Conservation (phyloP, 306 rosid genomes). For the Trichosanthes truncata region DNA sequence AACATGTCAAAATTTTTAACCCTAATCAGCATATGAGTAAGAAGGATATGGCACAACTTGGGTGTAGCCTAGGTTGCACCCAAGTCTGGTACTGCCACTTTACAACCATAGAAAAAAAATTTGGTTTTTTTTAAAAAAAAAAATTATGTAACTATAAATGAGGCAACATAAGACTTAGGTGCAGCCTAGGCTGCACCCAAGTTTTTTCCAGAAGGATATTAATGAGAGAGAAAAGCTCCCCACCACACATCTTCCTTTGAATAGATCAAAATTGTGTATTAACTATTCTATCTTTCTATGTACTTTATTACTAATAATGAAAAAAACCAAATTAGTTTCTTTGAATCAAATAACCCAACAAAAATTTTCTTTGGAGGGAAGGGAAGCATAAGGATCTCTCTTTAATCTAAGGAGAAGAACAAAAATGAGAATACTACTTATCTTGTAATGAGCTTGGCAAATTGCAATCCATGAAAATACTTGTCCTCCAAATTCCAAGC, state of each 20-base stretch:
- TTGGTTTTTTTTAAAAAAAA: too few relatives aligned
- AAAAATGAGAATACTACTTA: not conserved
- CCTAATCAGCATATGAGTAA: not conserved
- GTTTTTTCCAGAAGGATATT: not conserved
- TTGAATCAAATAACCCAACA: not conserved
- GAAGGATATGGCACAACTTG: too few relatives aligned
- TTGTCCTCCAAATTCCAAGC: too few relatives aligned
- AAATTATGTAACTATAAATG: too few relatives aligned
- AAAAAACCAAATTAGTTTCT: not conserved
- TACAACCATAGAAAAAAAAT: too few relatives aligned
- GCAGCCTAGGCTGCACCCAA: too few relatives aligned
- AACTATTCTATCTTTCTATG: not conserved
- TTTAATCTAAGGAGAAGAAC: not conserved
- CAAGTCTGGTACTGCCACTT: too few relatives aligned
- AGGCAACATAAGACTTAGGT: too few relatives aligned
- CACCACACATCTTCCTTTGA: not conserved
- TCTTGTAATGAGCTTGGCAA: not conserved
- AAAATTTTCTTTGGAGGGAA: not conserved
- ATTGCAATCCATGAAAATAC: not conserved
- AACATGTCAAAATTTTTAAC: too few relatives aligned
- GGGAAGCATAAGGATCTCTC: not conserved
- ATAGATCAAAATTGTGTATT: too few relatives aligned
- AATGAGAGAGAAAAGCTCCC: not conserved
- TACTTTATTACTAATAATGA: too few relatives aligned
- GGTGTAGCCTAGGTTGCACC: too few relatives aligned